Evolutionary conservation across 2,329 filamentous ascomycete genomes (phyloP), one percentile per base, ranked within the genome.

Genomic region (Claviceps africana): DNA sequence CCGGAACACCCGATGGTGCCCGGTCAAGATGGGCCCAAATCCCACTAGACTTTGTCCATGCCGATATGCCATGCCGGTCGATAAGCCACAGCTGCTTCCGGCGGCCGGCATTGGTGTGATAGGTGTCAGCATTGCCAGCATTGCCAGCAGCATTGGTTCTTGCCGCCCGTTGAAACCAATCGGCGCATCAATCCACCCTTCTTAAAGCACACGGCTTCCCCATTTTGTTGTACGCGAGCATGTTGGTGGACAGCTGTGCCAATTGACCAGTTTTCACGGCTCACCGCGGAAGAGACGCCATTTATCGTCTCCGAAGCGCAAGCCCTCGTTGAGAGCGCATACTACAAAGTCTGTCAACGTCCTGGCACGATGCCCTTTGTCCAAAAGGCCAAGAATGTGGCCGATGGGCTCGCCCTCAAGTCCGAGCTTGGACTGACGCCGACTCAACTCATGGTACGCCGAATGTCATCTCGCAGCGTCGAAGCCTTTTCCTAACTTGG

Each of bases 361-460:
- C 49, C 15, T 15, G n/a, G 15, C n/a, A 28, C 21, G 33, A 53
- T 53, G 51, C 2, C 53, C 10, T 22, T 55, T 8, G 35, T 28
- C 7, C 53, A 48, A 31, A 44, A 19, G 22, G 44, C 72, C 50
- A 68, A 68, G 57, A 64, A 66, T 55, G 71, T 72, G 66, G 67
- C 67, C 52, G 66, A 78, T 43, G 89, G 80, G 72, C 64, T 90
- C 53, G 82, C 85, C 46, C 86, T 93, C 54, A 76, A 85, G 52
- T 71, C 78, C 51, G 89, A 95, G 67, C 79, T 83, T 1, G 88
- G 87, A 46, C 76, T 96, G 61, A 86, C 82, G 8, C 82, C 77
- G 51, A 78, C 83, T 17, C 87, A 95, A 72, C 73, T 94, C 59
- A 89, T 95, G 84, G 77, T 79, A 70, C 59, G 69, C 55, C 40